Evolutionary conservation across 805 yeast species (phyloP).

Genomic region (Lachancea lanzarotensis): DNA sequence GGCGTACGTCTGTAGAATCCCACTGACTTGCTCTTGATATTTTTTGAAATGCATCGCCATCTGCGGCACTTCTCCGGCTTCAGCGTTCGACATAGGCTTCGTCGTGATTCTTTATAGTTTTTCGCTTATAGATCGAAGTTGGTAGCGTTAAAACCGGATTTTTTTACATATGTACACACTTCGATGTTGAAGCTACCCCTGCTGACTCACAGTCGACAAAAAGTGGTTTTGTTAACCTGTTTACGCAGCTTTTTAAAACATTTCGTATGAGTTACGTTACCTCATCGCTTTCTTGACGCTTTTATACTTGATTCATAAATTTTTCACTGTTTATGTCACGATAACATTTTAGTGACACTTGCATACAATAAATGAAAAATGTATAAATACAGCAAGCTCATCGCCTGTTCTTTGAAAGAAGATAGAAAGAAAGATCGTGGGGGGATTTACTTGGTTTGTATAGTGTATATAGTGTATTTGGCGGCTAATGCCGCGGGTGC

Average conservation of each 20-base stretch:
- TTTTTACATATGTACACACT: conserved; percentile 4
- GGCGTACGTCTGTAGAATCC: conserved; percentile 21
- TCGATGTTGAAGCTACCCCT: neutral
- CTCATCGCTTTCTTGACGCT: neutral
- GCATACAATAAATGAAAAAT: too few relatives aligned
- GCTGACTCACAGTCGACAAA: neutral
- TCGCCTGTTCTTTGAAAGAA: too few relatives aligned
- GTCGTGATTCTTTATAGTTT: neutral
- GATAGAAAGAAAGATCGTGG: neutral
- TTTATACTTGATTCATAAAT: neutral
- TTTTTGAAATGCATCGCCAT: conserved; percentile 3
- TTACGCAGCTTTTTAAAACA: too few relatives aligned
- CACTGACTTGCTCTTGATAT: conserved; percentile 19
- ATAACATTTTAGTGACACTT: too few relatives aligned
- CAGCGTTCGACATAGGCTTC: conserved; percentile 4
- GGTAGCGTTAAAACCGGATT: neutral
- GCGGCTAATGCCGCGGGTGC: conserved; percentile 34
- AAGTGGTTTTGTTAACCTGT: too few relatives aligned
- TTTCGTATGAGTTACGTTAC: too few relatives aligned
- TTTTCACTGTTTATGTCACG: too few relatives aligned
- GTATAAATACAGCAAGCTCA: too few relatives aligned
- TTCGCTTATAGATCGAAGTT: conserved; percentile 6
- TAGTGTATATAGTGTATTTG: neutral
- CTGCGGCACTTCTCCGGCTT: conserved; percentile 1
- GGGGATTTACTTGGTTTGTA: neutral